phyloP scores from a whole-genome alignment of 177 flowering plant species.

The Vitis hybrid region DNA sequence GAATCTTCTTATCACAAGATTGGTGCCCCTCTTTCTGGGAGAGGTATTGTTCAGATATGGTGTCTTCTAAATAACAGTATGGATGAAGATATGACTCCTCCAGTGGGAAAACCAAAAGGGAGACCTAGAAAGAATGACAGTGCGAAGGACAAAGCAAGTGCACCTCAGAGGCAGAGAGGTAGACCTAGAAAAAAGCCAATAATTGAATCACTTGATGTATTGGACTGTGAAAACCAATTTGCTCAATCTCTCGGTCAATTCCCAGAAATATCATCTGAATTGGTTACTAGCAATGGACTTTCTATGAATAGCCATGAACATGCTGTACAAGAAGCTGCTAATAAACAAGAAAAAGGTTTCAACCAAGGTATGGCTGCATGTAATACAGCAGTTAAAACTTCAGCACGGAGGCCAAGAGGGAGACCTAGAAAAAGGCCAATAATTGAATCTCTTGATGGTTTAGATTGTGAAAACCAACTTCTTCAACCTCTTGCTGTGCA shows the following conservation, averaged over 20 bases:
- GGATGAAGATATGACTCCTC: constrained; percentile 27
- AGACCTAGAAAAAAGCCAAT: constrained; percentile 39
- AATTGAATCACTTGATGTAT: neutral
- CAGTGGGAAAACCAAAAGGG: constrained; percentile 19
- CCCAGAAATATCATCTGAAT: too few relatives aligned
- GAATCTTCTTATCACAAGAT: constrained; percentile 86
- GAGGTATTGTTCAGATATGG: constrained; percentile 93
- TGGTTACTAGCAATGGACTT: too few relatives aligned
- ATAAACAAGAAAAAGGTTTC: too few relatives aligned
- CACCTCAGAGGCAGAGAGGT: constrained; percentile 33
- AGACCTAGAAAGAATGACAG: constrained; percentile 1
- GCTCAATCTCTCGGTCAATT: too few relatives aligned
- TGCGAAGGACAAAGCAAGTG: constrained; percentile 7
- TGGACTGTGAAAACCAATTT: neutral
- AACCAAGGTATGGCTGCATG: too few relatives aligned
- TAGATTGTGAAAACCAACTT: constrained; percentile 2
- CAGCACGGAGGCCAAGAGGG: constrained; percentile 36
- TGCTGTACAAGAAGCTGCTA: too few relatives aligned
- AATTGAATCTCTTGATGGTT: constrained; percentile 7
- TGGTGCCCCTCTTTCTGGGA: constrained; percentile 71
- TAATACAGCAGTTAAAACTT: constrained; percentile 4
- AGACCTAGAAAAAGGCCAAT: constrained; percentile 37
- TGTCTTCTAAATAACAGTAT: constrained; percentile 46
- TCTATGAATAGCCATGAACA: too few relatives aligned
- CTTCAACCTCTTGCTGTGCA: constrained; percentile 13